Evolutionary conservation across 352 stramenopile genomes (phyloP).

Genomic region (Globisporangium radiosum): DNA sequence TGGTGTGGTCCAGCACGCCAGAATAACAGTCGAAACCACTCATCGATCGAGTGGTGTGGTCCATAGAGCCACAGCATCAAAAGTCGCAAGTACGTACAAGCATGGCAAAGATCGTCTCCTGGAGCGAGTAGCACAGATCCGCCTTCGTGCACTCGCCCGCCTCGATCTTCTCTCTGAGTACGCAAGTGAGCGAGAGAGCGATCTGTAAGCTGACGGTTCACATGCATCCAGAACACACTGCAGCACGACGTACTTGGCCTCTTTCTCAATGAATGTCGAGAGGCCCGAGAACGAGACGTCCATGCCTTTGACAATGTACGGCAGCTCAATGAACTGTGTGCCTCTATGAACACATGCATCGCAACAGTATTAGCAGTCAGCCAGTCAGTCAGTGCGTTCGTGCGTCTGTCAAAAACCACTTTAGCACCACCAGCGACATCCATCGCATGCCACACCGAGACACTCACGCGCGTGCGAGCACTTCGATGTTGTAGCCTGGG

Average conservation of each 20-base stretch:
- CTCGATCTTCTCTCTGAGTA: slow-evolving; percentile 62
- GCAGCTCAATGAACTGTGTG: slow-evolving; percentile 93
- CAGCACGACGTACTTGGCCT: slow-evolving; percentile 53
- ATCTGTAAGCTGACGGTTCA: neutral
- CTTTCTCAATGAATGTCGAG: slow-evolving; percentile 95
- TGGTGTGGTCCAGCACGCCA: too few relatives aligned
- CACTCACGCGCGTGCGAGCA: slow-evolving; percentile 91
- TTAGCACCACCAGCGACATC: neutral
- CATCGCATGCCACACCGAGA: neutral
- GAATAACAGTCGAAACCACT: too few relatives aligned
- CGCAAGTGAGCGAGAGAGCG: neutral
- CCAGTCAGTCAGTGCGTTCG: neutral
- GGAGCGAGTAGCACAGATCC: slow-evolving; percentile 98
- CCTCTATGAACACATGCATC: slow-evolving; percentile 26
- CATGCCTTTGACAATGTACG: slow-evolving; percentile 99
- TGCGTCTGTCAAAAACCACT: too few relatives aligned
- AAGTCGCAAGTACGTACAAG: slow-evolving; percentile 45
- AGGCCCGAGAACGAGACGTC: slow-evolving; percentile 99
- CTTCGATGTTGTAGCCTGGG: slow-evolving; percentile 99
- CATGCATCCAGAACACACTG: too few relatives aligned
- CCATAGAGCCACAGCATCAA: too few relatives aligned
- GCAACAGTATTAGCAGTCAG: neutral
- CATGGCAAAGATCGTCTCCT: slow-evolving; percentile 99
- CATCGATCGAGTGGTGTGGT: neutral
- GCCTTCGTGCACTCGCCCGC: slow-evolving; percentile 89